Percentiles rank a stretch among this genome's conserved stretches.
Conservation (phyloP, 176 grass and related monocot species). For the Aegilops longissima region DNA sequence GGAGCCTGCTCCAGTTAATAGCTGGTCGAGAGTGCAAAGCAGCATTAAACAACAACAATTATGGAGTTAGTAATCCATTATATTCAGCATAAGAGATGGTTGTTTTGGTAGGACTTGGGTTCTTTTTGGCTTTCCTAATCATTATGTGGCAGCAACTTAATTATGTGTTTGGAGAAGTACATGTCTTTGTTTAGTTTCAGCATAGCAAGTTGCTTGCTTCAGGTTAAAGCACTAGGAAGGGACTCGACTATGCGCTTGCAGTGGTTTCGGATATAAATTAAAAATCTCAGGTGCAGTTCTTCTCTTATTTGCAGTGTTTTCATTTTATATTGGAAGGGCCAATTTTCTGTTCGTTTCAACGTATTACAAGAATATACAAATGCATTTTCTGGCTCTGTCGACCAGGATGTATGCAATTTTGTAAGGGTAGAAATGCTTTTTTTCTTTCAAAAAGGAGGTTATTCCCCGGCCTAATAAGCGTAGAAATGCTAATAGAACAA, state of each 20-base stretch:
- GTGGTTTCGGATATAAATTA: not conserved
- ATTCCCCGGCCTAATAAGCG: no score
- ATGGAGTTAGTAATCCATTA: not conserved
- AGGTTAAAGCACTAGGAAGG: conserved; percentile 24
- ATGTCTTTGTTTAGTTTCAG: not conserved
- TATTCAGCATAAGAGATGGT: not conserved
- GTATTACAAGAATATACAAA: not conserved
- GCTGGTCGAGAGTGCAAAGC: not conserved
- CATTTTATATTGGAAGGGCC: not conserved
- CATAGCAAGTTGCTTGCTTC: conserved; percentile 21
- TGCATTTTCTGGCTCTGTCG: not conserved
- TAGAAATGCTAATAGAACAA: not conserved
- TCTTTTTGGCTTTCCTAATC: not conserved
- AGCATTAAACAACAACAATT: not conserved
- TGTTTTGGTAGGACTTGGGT: not conserved
- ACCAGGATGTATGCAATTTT: not conserved
- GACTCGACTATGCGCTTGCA: not conserved
- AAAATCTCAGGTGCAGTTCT: not conserved
- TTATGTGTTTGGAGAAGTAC: not conserved
- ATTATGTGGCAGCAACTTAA: not conserved
- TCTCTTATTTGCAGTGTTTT: not conserved
- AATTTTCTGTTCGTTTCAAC: not conserved
- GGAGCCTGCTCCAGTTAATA: not conserved
- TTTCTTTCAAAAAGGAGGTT: no score
- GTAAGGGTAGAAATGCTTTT: not conserved